phyloP scores from a whole-genome alignment of 768 basidiomycete species.

The Boletus eberwhitei region DNA sequence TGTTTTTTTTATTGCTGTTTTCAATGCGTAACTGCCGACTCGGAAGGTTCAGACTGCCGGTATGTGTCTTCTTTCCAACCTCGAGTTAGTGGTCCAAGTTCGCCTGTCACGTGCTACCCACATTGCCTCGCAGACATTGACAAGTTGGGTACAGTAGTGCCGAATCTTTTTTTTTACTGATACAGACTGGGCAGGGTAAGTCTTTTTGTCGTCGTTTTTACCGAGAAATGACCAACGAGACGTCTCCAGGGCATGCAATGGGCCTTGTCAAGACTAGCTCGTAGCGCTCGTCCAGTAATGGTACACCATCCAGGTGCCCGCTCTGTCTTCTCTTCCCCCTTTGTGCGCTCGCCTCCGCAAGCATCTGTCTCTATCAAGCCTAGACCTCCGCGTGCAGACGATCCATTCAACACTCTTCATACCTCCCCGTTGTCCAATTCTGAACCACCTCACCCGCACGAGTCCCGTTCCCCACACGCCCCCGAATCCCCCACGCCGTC shows the following conservation, averaged over 20 bases:
- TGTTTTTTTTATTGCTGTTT: conserved; percentile 11
- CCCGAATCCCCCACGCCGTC: neutral
- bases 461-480: neutral
- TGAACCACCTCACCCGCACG: neutral
- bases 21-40: neutral
- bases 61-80: neutral
- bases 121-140: neutral
- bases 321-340: conserved; percentile 8
- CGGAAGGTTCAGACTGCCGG: neutral
- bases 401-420: neutral
- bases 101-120: conserved; percentile 20
- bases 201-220: neutral
- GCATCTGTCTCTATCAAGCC: conserved; percentile 4
- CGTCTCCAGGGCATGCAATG: conserved; percentile 59
- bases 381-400: neutral
- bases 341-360: neutral
- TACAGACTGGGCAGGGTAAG: conserved; percentile 17
- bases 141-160: neutral
- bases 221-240: neutral
- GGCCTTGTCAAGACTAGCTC: conserved; percentile 54
- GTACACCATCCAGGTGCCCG: neutral
- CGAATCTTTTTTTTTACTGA: neutral
- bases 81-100: neutral
- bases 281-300: conserved; percentile 26
- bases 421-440: neutral